Base-by-base conservation (phyloP, 1,284 basidiomycete genomes). In the Pholiota adiposa region DNA sequence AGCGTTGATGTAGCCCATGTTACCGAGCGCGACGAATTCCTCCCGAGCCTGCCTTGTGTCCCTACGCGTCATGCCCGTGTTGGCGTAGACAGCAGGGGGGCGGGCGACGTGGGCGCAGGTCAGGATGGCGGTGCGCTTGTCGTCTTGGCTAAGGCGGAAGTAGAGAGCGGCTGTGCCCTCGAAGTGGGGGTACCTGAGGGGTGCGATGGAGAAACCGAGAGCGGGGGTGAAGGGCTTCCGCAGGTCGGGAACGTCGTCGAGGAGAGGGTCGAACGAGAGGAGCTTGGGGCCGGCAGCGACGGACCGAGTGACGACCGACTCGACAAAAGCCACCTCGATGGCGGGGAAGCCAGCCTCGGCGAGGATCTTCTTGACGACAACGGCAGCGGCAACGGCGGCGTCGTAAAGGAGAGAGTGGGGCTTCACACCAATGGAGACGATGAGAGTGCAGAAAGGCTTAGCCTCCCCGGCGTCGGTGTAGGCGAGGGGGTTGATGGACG, bases 121-220 rank as follows among this genome's bases (percentile, higher is more conserved):
- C 33, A 78, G 66, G 57, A 73, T 29, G 57, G 65, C 43, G 65
- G 73, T 61, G 19, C 73, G 66, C 2, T 58, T 65, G 65, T 66
- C 58, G 19, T 66, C 60, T 7, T 16, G 4, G 14, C 36, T 16
- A 9, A 9, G 36, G 62, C 69, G 65, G 61, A 75, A 59, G 69
- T 68, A 79, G 54, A 78, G 58, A 54, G 60, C 67, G 16, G 65
- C 71, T 2, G 75, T 78, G 51, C 77, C 76, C 61, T 76, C 71
- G 51, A 52, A 63, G 58, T 71, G 48, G 46, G 75, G 73, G 14
- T 27, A 54, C 46, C 65, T 64, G 27, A 60, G 61, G 38, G 72
- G 62, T 31, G 72, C 67, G 58, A 78, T 74, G 3, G 59, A 55
- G 51, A 78, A 65, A 56, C 77, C 73, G 44, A 79, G 76, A 19